Base-by-base conservation (phyloP, 306 rosid species). In the Cucurbita argyrosperma region DNA sequence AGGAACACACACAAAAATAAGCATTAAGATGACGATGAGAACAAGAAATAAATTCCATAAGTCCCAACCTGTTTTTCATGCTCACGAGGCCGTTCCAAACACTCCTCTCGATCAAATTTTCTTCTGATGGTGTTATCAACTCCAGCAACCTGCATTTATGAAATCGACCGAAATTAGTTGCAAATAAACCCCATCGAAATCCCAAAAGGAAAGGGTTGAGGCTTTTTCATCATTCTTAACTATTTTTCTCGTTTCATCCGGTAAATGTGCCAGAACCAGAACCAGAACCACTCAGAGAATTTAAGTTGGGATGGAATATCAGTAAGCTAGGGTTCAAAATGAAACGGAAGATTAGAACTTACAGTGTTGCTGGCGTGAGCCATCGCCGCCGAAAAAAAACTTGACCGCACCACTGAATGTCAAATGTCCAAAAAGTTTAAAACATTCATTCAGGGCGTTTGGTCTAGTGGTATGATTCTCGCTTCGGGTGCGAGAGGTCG, bases 111-210 rank as follows among this genome's bases (percentile, higher is more conserved):
- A 71, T 95, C 97, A 56, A 95, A 95, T 87, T 95, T 95, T 76
- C 96, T 91, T 87, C 99, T 84, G 60, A 88, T 87, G 0, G 99
- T 95, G 83, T 95, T 95, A 79, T 95, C 99, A 55, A 95, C 92
- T 49, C 90, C 99, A 79, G 30, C 89, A 57, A 49, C 87, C 99
- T 94, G 49, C 11, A 66, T 61, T 68, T 61, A 65, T 65, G 49
- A 1, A 76, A 78, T 1, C 21, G 46, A 13, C 3, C 9, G 8
- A 39, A 64, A 10, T 50, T 52, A 8, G 23, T 30, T 49, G 26
- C 13, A 55, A 58, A 8, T 13, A 39, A 30, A 15, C 40, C 18
- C 21, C 26, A 72, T 11, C 46, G 47, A 11, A 50, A 8, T 39
- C 16, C 64, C 10, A 59, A 21, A 6, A 13, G 30, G 66, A 56